phyloP scores from a whole-genome alignment of 2,329 filamentous ascomycete species.

The Hypoxylon sp. region DNA sequence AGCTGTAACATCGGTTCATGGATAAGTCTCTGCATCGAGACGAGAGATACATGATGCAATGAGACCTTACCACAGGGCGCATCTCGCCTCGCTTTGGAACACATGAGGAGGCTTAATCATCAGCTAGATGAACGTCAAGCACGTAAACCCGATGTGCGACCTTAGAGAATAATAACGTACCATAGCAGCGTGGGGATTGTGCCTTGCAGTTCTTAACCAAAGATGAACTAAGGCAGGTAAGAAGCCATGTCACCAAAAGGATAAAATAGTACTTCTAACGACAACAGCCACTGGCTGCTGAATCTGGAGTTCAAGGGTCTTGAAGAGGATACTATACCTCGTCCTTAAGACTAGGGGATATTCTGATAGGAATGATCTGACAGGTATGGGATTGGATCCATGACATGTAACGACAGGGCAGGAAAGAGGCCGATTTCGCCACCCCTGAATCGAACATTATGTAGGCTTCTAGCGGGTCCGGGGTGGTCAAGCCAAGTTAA shows the following conservation, averaged over 20 bases:
- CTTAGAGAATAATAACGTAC: constrained; percentile 7
- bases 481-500: constrained; percentile 39
- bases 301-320: constrained; percentile 10
- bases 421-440: constrained; percentile 40
- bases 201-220: constrained; percentile 28
- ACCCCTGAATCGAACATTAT: constrained; percentile 35
- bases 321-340: constrained; percentile 14
- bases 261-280: constrained; percentile 5
- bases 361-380: constrained; percentile 20
- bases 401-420: constrained; percentile 27
- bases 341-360: constrained; percentile 9
- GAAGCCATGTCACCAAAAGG: constrained; percentile 16
- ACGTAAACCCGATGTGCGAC: constrained; percentile 22
- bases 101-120: constrained; percentile 42
- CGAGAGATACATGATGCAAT: constrained; percentile 43
- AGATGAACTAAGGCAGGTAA: constrained; percentile 17
- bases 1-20: constrained; percentile 41
- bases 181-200: constrained; percentile 28
- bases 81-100: constrained; percentile 42
- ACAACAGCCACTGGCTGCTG: constrained; percentile 8
- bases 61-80: constrained; percentile 44
- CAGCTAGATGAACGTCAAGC: constrained; percentile 25
- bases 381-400: constrained; percentile 22
- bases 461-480: constrained; percentile 29
- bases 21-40: constrained; percentile 43